Evolutionary conservation across 331 rosid species (phyloP).

Genomic region (Pyracantha coccinea): DNA sequence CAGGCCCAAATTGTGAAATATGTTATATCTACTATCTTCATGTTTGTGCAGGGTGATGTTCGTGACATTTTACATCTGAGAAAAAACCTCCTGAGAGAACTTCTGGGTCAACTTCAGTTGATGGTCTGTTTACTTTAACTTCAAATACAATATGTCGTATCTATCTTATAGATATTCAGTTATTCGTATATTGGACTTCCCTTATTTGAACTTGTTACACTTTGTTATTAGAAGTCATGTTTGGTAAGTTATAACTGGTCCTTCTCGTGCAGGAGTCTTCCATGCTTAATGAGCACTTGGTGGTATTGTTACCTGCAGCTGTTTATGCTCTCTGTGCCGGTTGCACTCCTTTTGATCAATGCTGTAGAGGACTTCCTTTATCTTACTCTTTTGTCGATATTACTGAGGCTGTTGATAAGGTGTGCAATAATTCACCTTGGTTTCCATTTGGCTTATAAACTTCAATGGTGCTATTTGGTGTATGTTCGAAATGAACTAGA

Average conservation of each 20-base stretch:
- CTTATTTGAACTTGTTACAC: background rate
- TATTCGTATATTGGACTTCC: background rate
- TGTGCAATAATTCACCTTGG: slow-evolving; percentile 18
- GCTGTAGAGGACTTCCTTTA: slow-evolving; percentile 29
- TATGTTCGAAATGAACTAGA: slow-evolving; percentile 15
- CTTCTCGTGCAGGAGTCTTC: slow-evolving; percentile 45
- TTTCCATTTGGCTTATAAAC: slow-evolving; percentile 1
- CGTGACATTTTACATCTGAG: slow-evolving; percentile 60
- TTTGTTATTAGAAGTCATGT: background rate
- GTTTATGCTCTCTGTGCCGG: slow-evolving; percentile 78
- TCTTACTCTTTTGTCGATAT: slow-evolving; percentile 31
- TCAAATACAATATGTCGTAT: background rate
- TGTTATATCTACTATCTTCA: slow-evolving; percentile 5
- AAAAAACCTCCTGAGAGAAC: slow-evolving; percentile 60
- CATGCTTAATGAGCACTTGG: slow-evolving; percentile 40
- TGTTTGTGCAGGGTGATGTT: slow-evolving; percentile 55
- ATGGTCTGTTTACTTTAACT: slow-evolving; percentile 42
- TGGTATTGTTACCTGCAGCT: slow-evolving; percentile 66
- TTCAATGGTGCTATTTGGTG: slow-evolving; percentile 2
- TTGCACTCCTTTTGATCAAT: slow-evolving; percentile 42
- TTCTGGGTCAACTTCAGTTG: slow-evolving; percentile 48
- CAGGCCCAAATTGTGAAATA: background rate
- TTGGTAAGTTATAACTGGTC: background rate
- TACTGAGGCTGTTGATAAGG: slow-evolving; percentile 42
- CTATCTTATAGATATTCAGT: slow-evolving; percentile 1